Evolutionary conservation across 2,329 filamentous ascomycete genomes (phyloP), one percentile per base, ranked within the genome.

Genomic region (Colletotrichum chlorophyti): DNA sequence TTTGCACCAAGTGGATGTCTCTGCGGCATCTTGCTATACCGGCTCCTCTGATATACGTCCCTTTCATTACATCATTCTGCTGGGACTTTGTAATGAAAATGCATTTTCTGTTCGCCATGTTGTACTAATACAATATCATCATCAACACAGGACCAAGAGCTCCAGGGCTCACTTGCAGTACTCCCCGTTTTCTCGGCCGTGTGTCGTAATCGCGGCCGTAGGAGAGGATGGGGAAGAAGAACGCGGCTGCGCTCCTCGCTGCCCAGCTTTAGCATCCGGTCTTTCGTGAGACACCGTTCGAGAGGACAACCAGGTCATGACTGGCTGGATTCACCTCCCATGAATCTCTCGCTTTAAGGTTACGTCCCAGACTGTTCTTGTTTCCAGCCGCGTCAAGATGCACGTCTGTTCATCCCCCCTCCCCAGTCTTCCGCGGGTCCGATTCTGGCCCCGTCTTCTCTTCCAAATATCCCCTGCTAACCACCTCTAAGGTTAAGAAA

Each of bases 331-430:
- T n/a, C n/a, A n/a, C n/a, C n/a, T n/a, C n/a, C n/a, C n/a, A n/a
- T n/a, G 37, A 31, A 59, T 32, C 24, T 12, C 35, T 10, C 37
- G n/a, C 35, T 31, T 43, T 54, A 59, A 59, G 55, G 50, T 59
- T 59, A 32, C 43, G 55, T 59, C 55, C 55, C 50, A 59, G 55
- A 59, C 55, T 59, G 50, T 50, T 59, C 42, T 59, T 43, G 55
- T 59, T n/a, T 59, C 55, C 55, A 59, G 55, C 50, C 43, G 43
- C 37, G 50, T 59, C 43, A 43, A 59, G 37, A 31, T 42, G 50
- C 49, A 54, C 31, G 37, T 26, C n/a, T 54, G 42, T 37, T 34
- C 50, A 29, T 48, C 41, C 45, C 46, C 40, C 19, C 27, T 23
- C 15, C 32, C 48, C 40, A 31, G 29, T 19, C 38, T 24, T 21